A percentile compares a stretch with the other conserved stretches of the same genome.
phyloP scores from a whole-genome alignment of 2,329 filamentous ascomycete genomes.

The Arthrobotrys entomopaga region DNA sequence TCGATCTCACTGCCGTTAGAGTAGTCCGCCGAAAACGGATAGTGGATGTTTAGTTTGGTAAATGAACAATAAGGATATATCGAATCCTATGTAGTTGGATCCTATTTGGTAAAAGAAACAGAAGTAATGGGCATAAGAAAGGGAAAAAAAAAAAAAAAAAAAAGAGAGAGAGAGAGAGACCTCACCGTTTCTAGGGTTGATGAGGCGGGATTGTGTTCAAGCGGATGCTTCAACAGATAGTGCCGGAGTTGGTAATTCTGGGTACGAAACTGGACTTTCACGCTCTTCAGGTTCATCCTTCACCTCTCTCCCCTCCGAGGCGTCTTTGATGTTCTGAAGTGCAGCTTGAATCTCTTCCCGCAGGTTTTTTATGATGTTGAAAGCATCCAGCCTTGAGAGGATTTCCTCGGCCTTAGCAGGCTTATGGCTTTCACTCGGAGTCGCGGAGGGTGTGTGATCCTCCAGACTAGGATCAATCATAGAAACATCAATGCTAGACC shows the following conservation, averaged over 20 bases:
- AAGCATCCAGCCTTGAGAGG: constrained; percentile 27
- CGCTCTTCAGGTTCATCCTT: constrained; percentile 23
- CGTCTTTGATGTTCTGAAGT: constrained; percentile 31
- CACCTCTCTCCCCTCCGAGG: constrained; percentile 26
- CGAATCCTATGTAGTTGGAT: too few relatives aligned
- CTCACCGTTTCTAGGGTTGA: neutral
- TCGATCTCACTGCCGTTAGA: too few relatives aligned
- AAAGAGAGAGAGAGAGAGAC: too few relatives aligned
- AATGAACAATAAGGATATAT: too few relatives aligned
- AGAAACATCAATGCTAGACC: constrained; percentile 50
- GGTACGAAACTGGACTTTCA: constrained; percentile 40
- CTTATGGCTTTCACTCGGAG: constrained; percentile 5
- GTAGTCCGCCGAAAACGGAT: too few relatives aligned
- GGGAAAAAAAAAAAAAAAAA: constrained; percentile 1
- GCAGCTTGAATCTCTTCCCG: constrained; percentile 39
- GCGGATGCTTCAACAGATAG: constrained; percentile 32
- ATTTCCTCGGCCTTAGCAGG: constrained; percentile 38
- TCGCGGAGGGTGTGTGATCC: constrained; percentile 33
- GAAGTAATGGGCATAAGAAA: neutral
- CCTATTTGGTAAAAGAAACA: neutral
- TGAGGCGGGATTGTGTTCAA: constrained; percentile 4
- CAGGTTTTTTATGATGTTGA: constrained; percentile 41
- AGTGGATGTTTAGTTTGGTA: too few relatives aligned
- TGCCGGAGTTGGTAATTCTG: constrained; percentile 19
- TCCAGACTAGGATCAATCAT: constrained; percentile 53